Evolutionary conservation across 805 yeast genomes (phyloP).

Genomic region (Wickerhamomyces queroliae): DNA sequence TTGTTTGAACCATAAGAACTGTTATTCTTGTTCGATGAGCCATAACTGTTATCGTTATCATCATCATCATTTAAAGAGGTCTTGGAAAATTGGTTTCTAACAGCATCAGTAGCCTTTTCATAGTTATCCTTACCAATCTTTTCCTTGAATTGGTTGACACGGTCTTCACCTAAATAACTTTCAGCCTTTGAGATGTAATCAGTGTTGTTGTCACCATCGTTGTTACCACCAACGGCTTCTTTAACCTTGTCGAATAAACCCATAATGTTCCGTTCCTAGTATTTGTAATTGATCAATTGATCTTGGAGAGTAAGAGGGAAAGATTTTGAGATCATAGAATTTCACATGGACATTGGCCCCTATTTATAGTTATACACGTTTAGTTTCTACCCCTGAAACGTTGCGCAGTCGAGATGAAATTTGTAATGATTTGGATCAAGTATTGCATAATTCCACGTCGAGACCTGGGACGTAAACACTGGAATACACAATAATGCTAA

Average conservation of each 20-base stretch:
- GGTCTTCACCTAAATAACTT: constrained; percentile 19
- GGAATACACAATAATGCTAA: too few species aligned
- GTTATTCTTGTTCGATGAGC: constrained; percentile 7
- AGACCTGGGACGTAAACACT: neutral
- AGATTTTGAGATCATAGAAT: neutral
- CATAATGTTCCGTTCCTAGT: constrained; percentile 20
- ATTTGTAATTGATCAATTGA: neutral
- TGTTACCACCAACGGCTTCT: constrained; percentile 24
- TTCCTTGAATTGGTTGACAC: constrained; percentile 14
- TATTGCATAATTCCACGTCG: neutral
- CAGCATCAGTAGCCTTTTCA: constrained; percentile 17
- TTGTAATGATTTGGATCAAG: neutral
- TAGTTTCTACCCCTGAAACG: neutral
- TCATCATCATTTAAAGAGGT: constrained; percentile 20
- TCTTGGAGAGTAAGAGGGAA: neutral
- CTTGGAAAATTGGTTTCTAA: constrained; percentile 22
- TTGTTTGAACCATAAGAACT: constrained; percentile 20
- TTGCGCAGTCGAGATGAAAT: neutral
- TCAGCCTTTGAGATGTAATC: constrained; percentile 21
- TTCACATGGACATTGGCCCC: too few species aligned
- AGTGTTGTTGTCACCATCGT: constrained; percentile 4
- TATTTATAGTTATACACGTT: neutral
- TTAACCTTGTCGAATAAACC: constrained; percentile 39
- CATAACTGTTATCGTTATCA: constrained; percentile 2
- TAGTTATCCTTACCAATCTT: constrained; percentile 24